Base-by-base conservation (phyloP, 139 green algal species). In the Desmodesmus armatus region DNA sequence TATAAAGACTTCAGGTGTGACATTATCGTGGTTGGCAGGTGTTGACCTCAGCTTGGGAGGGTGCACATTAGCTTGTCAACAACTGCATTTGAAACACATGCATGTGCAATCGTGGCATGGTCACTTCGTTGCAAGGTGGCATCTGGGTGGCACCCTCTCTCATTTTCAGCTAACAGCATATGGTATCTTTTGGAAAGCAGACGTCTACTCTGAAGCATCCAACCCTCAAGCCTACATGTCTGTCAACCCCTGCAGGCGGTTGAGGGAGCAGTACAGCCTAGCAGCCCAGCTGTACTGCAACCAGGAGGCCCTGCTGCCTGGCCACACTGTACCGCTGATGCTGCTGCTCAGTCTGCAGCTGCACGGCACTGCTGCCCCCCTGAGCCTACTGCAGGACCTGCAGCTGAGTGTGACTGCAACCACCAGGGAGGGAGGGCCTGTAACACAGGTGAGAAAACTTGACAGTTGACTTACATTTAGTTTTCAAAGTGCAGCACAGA, bases 381-480 rank as follows among this genome's bases (percentile, higher is more conserved):
- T 82, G 21, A 6, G 39, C 9, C 33, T 82, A 33, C 37, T 82
- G 37, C 53, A 82, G 51, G 53, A 82, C 3, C 35, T 82, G 21
- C 39, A 25, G 17, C 25, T 82, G 21, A 17, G 9, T 15, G 39
- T 82, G 21, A 70, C 37, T 13, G 37, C 51, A 23, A 71, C 55
- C 21, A 82, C 75, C 15, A 21, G 35, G 11, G 75, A 82, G 11
- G 53, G 35, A 29, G 39, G 51, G 11, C 31, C 53, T 9, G 55
- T 72, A 3, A 27, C 75, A 55, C 75, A 82, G 51, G 75, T 82
- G 43, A n/a, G n/a, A n/a, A n/a, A n/a, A n/a, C n/a, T n/a, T n/a
- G n/a, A n/a, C n/a, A n/a, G n/a, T n/a, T n/a, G n/a, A n/a, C n/a
- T n/a, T n/a, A n/a, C n/a, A n/a, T n/a, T n/a, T n/a, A n/a, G n/a